A percentile compares a stretch with the other conserved stretches of the same genome.
Evolutionary conservation across 768 basidiomycete genomes (phyloP).

Genomic region (Gyrodon lividus): DNA sequence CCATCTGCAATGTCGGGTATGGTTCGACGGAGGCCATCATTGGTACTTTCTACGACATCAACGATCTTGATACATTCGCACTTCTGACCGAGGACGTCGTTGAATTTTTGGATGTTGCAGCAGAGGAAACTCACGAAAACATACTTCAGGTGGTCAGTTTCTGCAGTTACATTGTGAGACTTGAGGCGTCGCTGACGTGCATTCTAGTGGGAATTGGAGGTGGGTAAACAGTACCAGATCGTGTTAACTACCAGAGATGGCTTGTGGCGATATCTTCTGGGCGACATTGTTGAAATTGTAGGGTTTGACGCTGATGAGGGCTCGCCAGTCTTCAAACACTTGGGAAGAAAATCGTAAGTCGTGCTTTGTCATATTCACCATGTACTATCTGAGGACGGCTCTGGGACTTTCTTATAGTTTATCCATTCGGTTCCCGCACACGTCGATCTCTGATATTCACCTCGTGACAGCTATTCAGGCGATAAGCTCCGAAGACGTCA

Average conservation of each 20-base stretch:
- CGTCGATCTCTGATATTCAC: background rate
- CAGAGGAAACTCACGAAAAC: slow-evolving; percentile 10
- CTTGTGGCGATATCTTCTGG: slow-evolving; percentile 7
- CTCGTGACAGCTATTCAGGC: slow-evolving; percentile 2
- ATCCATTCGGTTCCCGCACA: background rate
- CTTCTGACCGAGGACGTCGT: slow-evolving; percentile 2
- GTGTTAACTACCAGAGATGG: slow-evolving; percentile 5
- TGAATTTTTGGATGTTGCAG: slow-evolving; percentile 18
- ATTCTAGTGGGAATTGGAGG: slow-evolving; percentile 3
- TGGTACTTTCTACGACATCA: background rate
- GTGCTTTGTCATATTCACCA: background rate
- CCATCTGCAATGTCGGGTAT: slow-evolving; percentile 1
- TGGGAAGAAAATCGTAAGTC: slow-evolving; percentile 4
- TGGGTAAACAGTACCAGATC: slow-evolving; percentile 4
- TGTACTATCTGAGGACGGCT: background rate
- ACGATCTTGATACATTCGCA: slow-evolving; percentile 4
- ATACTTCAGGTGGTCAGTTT: slow-evolving; percentile 17
- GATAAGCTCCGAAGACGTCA: slow-evolving; percentile 4
- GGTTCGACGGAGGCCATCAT: background rate
- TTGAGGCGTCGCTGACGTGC: background rate
- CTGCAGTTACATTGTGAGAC: background rate
- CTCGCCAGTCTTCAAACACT: background rate
- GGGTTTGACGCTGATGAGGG: slow-evolving; percentile 6
- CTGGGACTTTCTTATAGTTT: background rate
- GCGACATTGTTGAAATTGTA: slow-evolving; percentile 5